Evolutionary conservation across 2,329 filamentous ascomycete species (phyloP), one percentile per base, ranked within the genome.

Genomic region (Aphanoascus verrucosus): DNA sequence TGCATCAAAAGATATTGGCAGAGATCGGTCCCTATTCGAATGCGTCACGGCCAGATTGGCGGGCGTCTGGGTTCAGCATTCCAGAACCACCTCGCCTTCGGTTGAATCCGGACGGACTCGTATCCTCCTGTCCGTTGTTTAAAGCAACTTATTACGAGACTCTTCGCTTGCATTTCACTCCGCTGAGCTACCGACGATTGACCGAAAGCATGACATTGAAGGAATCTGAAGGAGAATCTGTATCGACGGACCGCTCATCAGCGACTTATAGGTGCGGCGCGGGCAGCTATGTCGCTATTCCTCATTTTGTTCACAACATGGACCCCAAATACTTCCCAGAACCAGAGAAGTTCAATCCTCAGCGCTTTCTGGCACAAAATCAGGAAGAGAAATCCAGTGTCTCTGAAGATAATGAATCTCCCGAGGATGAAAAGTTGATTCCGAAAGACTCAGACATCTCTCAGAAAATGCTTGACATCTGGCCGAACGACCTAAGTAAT

Each of bases 111-210:
- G 66, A 71, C 17, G 65, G 62, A 0, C 64, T 78, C 0, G 63
- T 70, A 9, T 64, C 63, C 5, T 68, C 68, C n/a, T 77, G 74
- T 52, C 70, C 71, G 1, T 57, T 77, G 1, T 60, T 78, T 12
- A 73, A 70, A 57, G 69, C 72, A 14, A 72, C 69, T 14, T 72
- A 73, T 57, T 69, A 71, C 46, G 75, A 78, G 61, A 65, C 72
- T 1, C 62, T 75, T 37, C 70, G 75, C 20, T 58, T 77, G 11
- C 67, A 72, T 51, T 67, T 68, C 3, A 68, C 69, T 7, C 65
- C 69, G 1, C 64, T 72, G 51, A 73, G 71, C 7, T 69, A 75
- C 50, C 66, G 72, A 45, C 62, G 69, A 52, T 58, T 75, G 19
- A 64, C 61, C 5, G 60, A 67, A 1, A 67, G 73, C 53, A 58